Percentiles rank a stretch among this genome's conserved stretches.
phyloP scores from a whole-genome alignment of 2,329 filamentous ascomycete genomes.

The Aureobasidium melanogenum region DNA sequence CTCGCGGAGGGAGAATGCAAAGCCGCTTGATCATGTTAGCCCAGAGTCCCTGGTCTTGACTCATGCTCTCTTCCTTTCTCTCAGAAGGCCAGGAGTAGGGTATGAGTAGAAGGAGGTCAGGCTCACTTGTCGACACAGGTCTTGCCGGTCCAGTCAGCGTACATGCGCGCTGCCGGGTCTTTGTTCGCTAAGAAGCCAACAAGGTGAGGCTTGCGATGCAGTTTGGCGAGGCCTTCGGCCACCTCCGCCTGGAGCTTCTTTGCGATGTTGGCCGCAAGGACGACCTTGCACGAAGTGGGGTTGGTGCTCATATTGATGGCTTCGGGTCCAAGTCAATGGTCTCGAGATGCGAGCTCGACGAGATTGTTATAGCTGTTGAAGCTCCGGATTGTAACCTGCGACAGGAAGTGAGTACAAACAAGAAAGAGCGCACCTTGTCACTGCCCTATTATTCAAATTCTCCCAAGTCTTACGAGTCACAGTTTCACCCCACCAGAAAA shows the following conservation, averaged over 20 bases:
- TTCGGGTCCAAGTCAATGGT: not conserved
- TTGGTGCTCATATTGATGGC: not conserved
- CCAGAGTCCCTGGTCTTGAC: not conserved
- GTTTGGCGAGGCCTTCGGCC: conserved; percentile 60
- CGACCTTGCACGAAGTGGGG: conserved; percentile 69
- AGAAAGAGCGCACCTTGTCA: not conserved
- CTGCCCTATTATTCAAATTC: not conserved
- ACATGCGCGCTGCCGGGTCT: conserved; percentile 84
- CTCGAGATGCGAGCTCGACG: not conserved
- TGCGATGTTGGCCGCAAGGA: conserved; percentile 80
- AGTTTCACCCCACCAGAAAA: not conserved
- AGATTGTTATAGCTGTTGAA: conserved; percentile 1
- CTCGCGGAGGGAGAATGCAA: conserved; percentile 75
- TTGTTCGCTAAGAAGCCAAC: conserved; percentile 88
- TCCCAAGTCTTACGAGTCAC: conserved; percentile 1
- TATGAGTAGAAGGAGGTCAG: not conserved
- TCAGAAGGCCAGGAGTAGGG: too few species aligned
- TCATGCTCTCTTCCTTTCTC: too few species aligned
- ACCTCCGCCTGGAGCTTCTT: conserved; percentile 74
- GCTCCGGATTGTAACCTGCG: not conserved
- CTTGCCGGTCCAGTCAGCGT: conserved; percentile 95
- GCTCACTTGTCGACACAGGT: conserved; percentile 91
- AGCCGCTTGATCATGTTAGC: conserved; percentile 52
- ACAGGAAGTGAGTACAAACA: not conserved
- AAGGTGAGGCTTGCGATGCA: conserved; percentile 67